A percentile compares a stretch with the other conserved stretches of the same genome.
Conservation (phyloP, 1,139 yeast species). For the Diutina rugosa region DNA sequence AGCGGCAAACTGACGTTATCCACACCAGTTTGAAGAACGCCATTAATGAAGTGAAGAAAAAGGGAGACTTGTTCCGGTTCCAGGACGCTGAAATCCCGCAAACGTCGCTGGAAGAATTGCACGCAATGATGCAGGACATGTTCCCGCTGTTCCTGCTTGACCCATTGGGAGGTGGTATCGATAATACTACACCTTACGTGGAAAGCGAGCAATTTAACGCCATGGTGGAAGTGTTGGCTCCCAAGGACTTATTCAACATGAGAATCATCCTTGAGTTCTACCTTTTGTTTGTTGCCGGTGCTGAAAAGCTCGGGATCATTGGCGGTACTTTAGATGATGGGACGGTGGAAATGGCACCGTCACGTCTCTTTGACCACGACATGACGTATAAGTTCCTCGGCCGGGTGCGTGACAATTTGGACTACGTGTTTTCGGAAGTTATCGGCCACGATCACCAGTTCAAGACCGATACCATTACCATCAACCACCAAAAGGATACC, state of each 20-base stretch:
- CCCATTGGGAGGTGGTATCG: constrained; percentile 7
- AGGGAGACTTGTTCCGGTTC: constrained; percentile 32
- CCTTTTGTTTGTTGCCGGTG: constrained; percentile 41
- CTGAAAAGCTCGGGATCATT: constrained; percentile 8
- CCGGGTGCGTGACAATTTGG: neutral
- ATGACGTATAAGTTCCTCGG: neutral
- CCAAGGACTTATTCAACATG: constrained; percentile 73
- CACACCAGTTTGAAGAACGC: constrained; percentile 10
- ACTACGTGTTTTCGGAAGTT: neutral
- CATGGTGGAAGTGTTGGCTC: constrained; percentile 55
- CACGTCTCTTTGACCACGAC: neutral
- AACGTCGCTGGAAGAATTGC: constrained; percentile 29
- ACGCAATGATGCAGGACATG: constrained; percentile 36
- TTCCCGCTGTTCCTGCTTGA: constrained; percentile 44
- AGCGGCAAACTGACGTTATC: neutral
- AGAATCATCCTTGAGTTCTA: constrained; percentile 56
- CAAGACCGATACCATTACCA: neutral
- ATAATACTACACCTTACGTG: constrained; percentile 35
- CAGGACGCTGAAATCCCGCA: constrained; percentile 26
- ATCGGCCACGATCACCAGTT: neutral
- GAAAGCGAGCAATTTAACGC: constrained; percentile 42
- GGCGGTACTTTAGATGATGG: neutral
- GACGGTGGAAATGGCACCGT: neutral
- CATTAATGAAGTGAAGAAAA: constrained; percentile 8
- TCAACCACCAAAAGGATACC: neutral